Evolutionary conservation across 345 rosid genomes (phyloP), one percentile per base, ranked within the genome.

Genomic region (Euphorbia lathyris): DNA sequence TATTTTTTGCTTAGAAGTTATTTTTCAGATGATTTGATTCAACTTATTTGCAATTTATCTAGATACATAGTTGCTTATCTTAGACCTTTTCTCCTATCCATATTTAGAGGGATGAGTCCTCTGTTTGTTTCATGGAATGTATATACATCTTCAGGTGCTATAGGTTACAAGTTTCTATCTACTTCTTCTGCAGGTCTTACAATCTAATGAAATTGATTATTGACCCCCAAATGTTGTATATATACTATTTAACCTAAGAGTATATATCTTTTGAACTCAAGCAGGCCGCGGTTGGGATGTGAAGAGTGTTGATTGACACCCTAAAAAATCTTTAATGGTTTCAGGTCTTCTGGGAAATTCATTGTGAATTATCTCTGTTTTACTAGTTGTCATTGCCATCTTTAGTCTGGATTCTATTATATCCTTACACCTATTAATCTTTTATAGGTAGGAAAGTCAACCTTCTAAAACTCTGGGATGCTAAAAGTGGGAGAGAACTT

Each of bases 271-370:
- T 92, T 95, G 83, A 90, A 92, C 91, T 90, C 97, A 90, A 91
- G 92, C 99, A 95, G 99, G 99, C 89, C 99, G 92, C 83, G 98
- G 98, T 77, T 92, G 98, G 97, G 98, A 95, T 92, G 98, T 95
- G 80, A 95, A 95, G 86, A 78, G 96, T 79, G 98, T 95, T 76
- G 97, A 92, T 76, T 95, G 99, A 98, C 99, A 95, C 83, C 98
- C 99, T 61, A 88, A 92, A 71, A 92, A 92, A 79, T 92, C 98
- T 67, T 85, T 95, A 67, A 73, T 92, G 61, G 98, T 89, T 79
- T 95, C 99, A 75, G 99, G 99, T 92, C 74, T 57, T 67, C n/a
- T 47, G 27, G 45, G 52, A 17, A 51, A 69, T 76, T 38, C 32
- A 62, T 71, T 38, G 7, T 55, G 53, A 58, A 36, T 57, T 27